Base-by-base conservation (phyloP, 2,329 filamentous ascomycete species). In the Epichloe uncinata region DNA sequence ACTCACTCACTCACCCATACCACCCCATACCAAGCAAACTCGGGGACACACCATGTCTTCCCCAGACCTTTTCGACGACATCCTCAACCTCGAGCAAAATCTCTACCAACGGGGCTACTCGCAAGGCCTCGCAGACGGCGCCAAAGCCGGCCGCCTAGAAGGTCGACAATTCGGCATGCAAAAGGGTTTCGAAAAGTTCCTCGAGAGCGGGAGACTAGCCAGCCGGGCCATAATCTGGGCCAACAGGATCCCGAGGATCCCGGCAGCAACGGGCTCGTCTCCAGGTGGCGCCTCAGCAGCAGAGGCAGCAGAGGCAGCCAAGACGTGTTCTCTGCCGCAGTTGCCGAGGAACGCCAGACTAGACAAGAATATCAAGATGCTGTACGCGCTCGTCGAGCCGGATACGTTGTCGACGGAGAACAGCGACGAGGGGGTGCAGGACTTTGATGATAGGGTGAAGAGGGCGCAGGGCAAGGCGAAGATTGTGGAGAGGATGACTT, bases 131-230 rank as follows among this genome's bases (percentile, higher is more conserved):
- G 69, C 74, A 40, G 91, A 95, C 66, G 93, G 93, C 52, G 72
- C 79, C 40, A 75, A 77, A 52, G 84, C 87, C 34, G 93, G 93
- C 38, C 82, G 83, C 51, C 81, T 87, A 55, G 93, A 98, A 73
- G 93, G 93, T 53, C 85, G 89, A 47, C 79, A 88, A 18, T 88
- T 97, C 62, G 93, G 91, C 0, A 79, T 97, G 41, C 85, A 94
- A 63, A 93, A 90, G 56, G 91, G 90, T 0, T 97, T 93, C 59
- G 87, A 95, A 59, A 97, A 95, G 68, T 96, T 94, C 61, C 63
- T 85, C 41, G 83, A 88, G 54, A 78, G 88, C 64, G 91, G 91
- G 2, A 75, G 77, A 52, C 68, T 97, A 34, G 84, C 91, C 58
- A 87, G 88, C 42, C 83, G 81, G 60, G 81, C 87, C 13, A 69